A percentile compares a stretch with the other conserved stretches of the same genome.
Conservation (phyloP, 768 basidiomycete genomes). For the Lentinula sp. region DNA sequence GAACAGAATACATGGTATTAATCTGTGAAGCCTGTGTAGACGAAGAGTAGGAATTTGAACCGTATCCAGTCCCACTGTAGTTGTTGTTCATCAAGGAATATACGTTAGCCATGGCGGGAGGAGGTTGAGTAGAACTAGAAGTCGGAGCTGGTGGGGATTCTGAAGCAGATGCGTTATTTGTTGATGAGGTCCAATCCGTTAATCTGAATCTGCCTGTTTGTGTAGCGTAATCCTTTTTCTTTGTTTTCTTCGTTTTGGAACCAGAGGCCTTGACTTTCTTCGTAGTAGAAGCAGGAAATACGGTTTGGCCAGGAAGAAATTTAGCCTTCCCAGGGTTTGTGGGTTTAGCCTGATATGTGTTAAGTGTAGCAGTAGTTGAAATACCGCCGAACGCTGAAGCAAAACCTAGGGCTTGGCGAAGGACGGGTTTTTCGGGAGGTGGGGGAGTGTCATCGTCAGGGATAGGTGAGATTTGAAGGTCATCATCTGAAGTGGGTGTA, state of each 20-base stretch:
- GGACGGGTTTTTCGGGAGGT: constrained; percentile 41
- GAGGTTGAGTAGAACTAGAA: not conserved
- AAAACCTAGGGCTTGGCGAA: constrained; percentile 58
- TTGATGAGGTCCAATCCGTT: constrained; percentile 17
- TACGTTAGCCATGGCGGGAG: not conserved
- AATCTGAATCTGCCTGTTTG: constrained; percentile 49
- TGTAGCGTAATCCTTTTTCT: constrained; percentile 32
- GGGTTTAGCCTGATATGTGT: constrained; percentile 35
- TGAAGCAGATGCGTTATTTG: not conserved
- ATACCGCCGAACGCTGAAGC: constrained; percentile 23
- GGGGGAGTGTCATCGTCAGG: constrained; percentile 44
- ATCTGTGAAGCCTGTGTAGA: not conserved
- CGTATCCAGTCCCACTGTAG: not conserved
- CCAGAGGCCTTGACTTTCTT: constrained; percentile 11
- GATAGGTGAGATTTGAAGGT: constrained; percentile 29
- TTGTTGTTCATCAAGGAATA: not conserved
- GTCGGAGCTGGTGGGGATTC: not conserved
- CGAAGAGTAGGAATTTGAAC: not conserved
- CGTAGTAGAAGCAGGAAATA: constrained; percentile 14
- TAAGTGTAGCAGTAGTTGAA: constrained; percentile 22
- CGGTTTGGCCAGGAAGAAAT: constrained; percentile 54
- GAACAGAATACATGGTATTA: not conserved
- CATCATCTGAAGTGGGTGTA: constrained; percentile 47
- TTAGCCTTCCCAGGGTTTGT: constrained; percentile 15
- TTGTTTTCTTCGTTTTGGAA: constrained; percentile 24